Conservation (phyloP, 1,139 yeast species). For the Candida sp. region DNA sequence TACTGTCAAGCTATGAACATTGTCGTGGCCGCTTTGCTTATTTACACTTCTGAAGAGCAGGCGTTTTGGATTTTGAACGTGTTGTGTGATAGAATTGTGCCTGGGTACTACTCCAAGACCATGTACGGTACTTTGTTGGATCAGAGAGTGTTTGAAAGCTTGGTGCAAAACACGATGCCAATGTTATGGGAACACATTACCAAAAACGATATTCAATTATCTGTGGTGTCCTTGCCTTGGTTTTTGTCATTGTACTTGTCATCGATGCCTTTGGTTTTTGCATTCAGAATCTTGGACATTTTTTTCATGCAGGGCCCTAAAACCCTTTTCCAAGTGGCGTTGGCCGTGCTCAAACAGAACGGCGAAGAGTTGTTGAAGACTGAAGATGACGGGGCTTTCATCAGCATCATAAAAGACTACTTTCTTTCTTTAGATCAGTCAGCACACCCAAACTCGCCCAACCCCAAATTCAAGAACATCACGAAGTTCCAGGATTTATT, state of each 20-base stretch:
- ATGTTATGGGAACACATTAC: constrained; percentile 82
- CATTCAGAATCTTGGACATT: constrained; percentile 90
- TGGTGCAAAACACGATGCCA: constrained; percentile 92
- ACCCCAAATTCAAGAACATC: constrained; percentile 65
- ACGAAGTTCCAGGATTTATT: constrained; percentile 90
- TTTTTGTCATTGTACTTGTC: constrained; percentile 88
- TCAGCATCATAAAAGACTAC: constrained; percentile 82
- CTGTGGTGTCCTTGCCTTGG: constrained; percentile 97
- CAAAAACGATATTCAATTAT: constrained; percentile 83
- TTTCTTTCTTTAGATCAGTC: constrained; percentile 80
- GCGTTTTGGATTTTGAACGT: constrained; percentile 92
- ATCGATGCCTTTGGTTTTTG: constrained; percentile 94
- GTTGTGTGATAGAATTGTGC: constrained; percentile 86
- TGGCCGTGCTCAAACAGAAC: constrained; percentile 85
- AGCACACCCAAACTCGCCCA: constrained; percentile 75
- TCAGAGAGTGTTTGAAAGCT: constrained; percentile 90
- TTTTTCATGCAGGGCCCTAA: constrained; percentile 92
- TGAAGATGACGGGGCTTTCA: constrained; percentile 93
- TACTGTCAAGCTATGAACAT: constrained; percentile 99
- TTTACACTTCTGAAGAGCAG: constrained; percentile 96
- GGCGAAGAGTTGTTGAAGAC: constrained; percentile 82
- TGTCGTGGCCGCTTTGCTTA: constrained; percentile 90
- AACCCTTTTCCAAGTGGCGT: constrained; percentile 89
- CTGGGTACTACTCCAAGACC: constrained; percentile 96
- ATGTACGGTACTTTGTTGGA: constrained; percentile 98